phyloP scores from a whole-genome alignment of 208 protist species.

The Herpetomonas tarakana region DNA sequence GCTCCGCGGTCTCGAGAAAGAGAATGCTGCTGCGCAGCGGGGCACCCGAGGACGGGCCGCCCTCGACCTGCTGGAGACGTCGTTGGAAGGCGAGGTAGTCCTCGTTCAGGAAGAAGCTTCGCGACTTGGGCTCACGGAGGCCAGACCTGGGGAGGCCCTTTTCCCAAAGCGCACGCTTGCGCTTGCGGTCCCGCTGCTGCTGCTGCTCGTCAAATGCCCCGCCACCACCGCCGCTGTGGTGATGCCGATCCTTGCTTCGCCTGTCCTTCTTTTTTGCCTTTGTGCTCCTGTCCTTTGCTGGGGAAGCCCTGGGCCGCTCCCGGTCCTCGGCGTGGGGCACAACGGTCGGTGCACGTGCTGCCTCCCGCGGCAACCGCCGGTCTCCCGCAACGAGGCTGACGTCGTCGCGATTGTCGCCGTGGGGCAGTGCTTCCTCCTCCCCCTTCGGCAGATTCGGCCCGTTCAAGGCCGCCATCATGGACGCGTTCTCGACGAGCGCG shows the following conservation, averaged over 20 bases:
- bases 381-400: neutral
- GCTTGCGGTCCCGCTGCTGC: neutral
- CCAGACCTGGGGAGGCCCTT: conserved; percentile 1
- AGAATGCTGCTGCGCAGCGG: conserved; percentile 42
- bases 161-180: neutral
- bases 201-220: too few species aligned
- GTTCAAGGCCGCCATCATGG: neutral
- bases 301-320: neutral
- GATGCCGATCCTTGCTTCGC: neutral
- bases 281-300: neutral
- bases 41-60: conserved; percentile 12
- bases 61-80: conserved; percentile 35
- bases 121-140: neutral
- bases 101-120: conserved; percentile 34
- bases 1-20: conserved; percentile 65
- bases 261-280: conserved; percentile 1
- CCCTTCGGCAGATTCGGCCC: too few species aligned
- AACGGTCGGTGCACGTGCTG: neutral
- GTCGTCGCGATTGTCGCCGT: too few species aligned
- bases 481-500: neutral
- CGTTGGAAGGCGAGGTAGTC: conserved; percentile 51
- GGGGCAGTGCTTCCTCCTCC: too few species aligned
- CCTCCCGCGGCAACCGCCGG: neutral
- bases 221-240: neutral
- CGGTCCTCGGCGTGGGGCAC: neutral